phyloP scores from a whole-genome alignment of 441 rosid species.

The Dalechampia spathulata region DNA sequence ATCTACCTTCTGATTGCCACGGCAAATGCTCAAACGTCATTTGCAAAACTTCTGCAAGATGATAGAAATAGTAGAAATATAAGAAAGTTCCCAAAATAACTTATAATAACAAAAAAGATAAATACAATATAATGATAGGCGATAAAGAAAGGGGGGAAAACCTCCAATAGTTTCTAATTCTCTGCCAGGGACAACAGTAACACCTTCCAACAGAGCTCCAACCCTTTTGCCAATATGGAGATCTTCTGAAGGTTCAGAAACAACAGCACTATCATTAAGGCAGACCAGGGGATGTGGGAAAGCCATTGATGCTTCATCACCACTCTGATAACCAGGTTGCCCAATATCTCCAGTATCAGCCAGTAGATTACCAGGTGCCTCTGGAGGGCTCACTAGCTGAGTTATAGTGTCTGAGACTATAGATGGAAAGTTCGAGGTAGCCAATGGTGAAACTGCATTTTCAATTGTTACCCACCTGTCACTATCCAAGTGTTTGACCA shows the following conservation, averaged over 20 bases:
- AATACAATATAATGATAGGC: not conserved
- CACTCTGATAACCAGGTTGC: conserved; percentile 29
- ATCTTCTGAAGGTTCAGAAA: conserved; percentile 40
- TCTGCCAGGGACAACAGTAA: conserved; percentile 57
- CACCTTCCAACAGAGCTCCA: conserved; percentile 66
- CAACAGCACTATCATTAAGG: conserved; percentile 24
- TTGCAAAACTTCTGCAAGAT: conserved; percentile 66
- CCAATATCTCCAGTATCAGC: conserved; percentile 48
- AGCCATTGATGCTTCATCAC: conserved; percentile 30
- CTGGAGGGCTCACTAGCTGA: conserved; percentile 84
- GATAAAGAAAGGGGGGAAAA: conserved; percentile 7
- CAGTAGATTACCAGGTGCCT: conserved; percentile 90
- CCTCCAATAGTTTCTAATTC: conserved; percentile 89
- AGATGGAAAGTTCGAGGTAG: conserved; percentile 46
- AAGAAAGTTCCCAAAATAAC: conserved; percentile 13
- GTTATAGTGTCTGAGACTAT: conserved; percentile 71
- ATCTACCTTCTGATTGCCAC: conserved; percentile 58
- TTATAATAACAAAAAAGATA: not conserved
- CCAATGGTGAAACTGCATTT: conserved; percentile 89
- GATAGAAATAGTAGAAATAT: conserved; percentile 8
- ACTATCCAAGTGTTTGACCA: conserved; percentile 72
- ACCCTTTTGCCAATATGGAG: conserved; percentile 72
- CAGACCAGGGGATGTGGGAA: conserved; percentile 17
- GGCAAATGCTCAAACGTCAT: conserved; percentile 46
- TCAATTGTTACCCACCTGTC: conserved; percentile 97